A percentile compares a stretch with the other conserved stretches of the same genome.
Conservation (phyloP, 2,329 filamentous ascomycete genomes). For the Camptophora hylomeconis region DNA sequence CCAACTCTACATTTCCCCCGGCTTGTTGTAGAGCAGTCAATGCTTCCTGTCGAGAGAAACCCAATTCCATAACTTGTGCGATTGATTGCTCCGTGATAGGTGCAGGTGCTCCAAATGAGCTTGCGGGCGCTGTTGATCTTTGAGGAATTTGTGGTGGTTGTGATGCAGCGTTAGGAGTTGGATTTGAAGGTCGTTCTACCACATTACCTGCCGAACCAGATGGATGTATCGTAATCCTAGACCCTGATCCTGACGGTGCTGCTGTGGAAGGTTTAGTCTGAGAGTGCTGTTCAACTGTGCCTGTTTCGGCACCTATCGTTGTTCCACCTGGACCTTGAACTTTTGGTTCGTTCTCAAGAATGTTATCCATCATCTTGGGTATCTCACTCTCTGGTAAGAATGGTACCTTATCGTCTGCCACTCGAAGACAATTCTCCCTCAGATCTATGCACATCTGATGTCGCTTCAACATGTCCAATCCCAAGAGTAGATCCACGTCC, state of each 20-base stretch:
- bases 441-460: slow-evolving; percentile 91
- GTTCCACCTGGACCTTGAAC: slow-evolving; percentile 80
- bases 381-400: slow-evolving; percentile 92
- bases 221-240: slow-evolving; percentile 5
- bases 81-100: slow-evolving; percentile 51
- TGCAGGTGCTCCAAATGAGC: slow-evolving; percentile 37
- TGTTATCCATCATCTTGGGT: slow-evolving; percentile 62
- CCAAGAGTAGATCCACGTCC: slow-evolving; percentile 81
- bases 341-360: slow-evolving; percentile 64
- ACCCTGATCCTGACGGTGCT: not conserved
- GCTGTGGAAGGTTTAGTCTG: slow-evolving; percentile 1
- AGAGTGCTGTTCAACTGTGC: slow-evolving; percentile 36
- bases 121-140: slow-evolving; percentile 57
- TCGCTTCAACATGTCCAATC: slow-evolving; percentile 91
- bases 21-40: slow-evolving; percentile 70
- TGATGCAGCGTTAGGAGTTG: slow-evolving; percentile 1
- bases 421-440: slow-evolving; percentile 68
- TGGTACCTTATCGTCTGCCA: slow-evolving; percentile 74
- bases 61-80: slow-evolving; percentile 62
- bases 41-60: slow-evolving; percentile 63
- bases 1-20: slow-evolving; percentile 73
- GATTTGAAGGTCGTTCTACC: not conserved
- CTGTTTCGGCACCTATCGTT: slow-evolving; percentile 70
- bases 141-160: too few species aligned
- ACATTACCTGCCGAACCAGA: slow-evolving; percentile 5